phyloP scores from a whole-genome alignment of 306 rosid genomes.

The Cucumis sativus region DNA sequence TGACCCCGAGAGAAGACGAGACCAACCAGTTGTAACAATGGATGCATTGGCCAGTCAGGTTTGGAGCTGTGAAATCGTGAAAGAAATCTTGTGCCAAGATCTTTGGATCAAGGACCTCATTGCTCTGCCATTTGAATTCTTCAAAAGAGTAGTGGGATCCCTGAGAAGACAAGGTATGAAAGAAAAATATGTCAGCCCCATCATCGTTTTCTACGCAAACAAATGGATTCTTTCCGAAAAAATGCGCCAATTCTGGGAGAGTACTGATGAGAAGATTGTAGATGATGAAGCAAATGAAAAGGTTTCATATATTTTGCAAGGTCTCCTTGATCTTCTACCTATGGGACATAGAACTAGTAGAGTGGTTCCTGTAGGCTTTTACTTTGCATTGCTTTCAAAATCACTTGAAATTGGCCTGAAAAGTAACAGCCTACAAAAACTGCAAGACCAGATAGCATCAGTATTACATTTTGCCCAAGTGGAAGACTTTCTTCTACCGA shows the following conservation, averaged over 20 bases:
- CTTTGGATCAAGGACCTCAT: conserved; percentile 82
- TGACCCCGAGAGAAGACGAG: conserved; percentile 58
- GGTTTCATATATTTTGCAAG: conserved; percentile 41
- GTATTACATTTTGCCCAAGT: conserved; percentile 50
- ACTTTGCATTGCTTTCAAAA: conserved; percentile 69
- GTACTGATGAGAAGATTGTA: conserved; percentile 20
- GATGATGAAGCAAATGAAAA: conserved; percentile 23
- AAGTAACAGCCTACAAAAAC: conserved; percentile 25
- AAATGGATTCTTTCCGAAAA: conserved; percentile 61
- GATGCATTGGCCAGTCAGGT: conserved; percentile 37
- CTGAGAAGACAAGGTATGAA: conserved; percentile 89
- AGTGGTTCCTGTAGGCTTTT: conserved; percentile 62
- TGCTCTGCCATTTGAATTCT: conserved; percentile 63
- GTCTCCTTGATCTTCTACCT: conserved; percentile 64
- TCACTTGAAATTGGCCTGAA: conserved; percentile 41
- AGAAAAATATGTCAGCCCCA: conserved; percentile 61
- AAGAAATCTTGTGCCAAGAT: conserved; percentile 41
- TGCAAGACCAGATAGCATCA: conserved; percentile 49
- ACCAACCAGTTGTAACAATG: conserved; percentile 51
- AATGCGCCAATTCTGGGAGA: conserved; percentile 33
- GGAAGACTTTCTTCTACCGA: conserved; percentile 42
- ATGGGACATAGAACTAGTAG: conserved; percentile 38
- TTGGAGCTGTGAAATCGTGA: conserved; percentile 49
- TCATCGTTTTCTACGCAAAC: conserved; percentile 64
- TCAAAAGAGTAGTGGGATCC: conserved; percentile 57